Evolutionary conservation across 129 eudicot genomes (phyloP), one percentile per base, ranked within the genome.

Genomic region (Helichrysum umbraculigerum): DNA sequence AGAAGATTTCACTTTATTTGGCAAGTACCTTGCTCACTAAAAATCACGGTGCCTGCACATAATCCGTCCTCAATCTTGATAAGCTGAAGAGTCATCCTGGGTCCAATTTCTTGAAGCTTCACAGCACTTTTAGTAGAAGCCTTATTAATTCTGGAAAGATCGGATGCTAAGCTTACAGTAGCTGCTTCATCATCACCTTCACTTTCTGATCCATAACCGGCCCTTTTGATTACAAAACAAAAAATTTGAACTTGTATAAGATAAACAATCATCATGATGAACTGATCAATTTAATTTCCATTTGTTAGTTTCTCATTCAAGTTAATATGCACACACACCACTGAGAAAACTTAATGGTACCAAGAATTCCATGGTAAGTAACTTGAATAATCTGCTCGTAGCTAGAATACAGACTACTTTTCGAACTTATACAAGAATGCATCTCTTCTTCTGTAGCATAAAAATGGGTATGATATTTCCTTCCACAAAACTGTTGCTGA

Each of bases 121-220:
- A 94, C 99, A 10, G 99, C 99, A 85, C 98, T 93, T 74, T 93
- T 90, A 39, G 88, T 86, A 73, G 96, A 75, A 39, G 97, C 96
- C 51, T 88, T 86, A 17, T 93, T 93, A 29, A 93, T 88, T 82
- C 98, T 82, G 20, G 92, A 92, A 54, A 93, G 51, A 80, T 93
- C 92, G 41, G 71, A 80, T 64, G 91, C 76, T 68, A 93, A 86
- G 78, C 85, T 90, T 58, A 93, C 98, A 30, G 92, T 91, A 61
- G 98, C 97, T 3, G 88, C 98, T 84, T 93, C 98, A 33, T 93
- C 98, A 75, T 93, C 98, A 47, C 82, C 92, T 84, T 94, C 99
- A 76, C 99, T 94, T 87, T 94, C 99, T 65, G 99, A 94, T 61
- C 96, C 96, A 86, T 91, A 94, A 44, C 99, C 99, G 60, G 90